Conservation (phyloP, 768 basidiomycete species). For the Agrocybe praecox region DNA sequence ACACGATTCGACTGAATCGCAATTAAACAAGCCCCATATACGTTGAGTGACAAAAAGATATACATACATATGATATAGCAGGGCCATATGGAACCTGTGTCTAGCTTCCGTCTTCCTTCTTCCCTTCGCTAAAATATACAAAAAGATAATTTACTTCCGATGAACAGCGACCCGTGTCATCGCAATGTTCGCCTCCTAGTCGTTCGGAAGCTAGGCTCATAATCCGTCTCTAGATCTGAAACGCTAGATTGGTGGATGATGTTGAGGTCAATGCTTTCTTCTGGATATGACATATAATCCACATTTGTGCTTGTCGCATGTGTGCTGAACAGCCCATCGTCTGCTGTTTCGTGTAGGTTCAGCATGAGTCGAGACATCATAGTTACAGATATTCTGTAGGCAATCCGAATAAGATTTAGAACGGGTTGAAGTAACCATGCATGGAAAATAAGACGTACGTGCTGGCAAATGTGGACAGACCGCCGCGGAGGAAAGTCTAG, state of each 20-base stretch:
- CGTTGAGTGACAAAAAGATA: no score
- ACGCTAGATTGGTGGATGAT: neutral
- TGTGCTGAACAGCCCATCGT: constrained; percentile 33
- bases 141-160: no score
- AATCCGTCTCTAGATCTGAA: neutral
- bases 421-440: neutral
- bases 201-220: neutral
- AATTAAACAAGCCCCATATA: no score
- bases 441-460: constrained; percentile 27
- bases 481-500: constrained; percentile 47
- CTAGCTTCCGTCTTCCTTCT: no score
- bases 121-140: no score
- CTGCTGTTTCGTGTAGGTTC: constrained; percentile 48
- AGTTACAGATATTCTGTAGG: constrained; percentile 45
- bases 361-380: constrained; percentile 61
- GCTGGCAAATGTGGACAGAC: constrained; percentile 52
- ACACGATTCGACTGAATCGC: no score
- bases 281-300: constrained; percentile 12
- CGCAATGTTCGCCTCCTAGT: no score
- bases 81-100: no score
- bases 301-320: constrained; percentile 20
- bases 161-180: no score
- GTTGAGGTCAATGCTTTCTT: constrained; percentile 3
- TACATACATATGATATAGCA: no score
- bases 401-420: neutral